Evolutionary conservation across 2,329 filamentous ascomycete genomes (phyloP).

Genomic region (Emericellopsis cladophorae): DNA sequence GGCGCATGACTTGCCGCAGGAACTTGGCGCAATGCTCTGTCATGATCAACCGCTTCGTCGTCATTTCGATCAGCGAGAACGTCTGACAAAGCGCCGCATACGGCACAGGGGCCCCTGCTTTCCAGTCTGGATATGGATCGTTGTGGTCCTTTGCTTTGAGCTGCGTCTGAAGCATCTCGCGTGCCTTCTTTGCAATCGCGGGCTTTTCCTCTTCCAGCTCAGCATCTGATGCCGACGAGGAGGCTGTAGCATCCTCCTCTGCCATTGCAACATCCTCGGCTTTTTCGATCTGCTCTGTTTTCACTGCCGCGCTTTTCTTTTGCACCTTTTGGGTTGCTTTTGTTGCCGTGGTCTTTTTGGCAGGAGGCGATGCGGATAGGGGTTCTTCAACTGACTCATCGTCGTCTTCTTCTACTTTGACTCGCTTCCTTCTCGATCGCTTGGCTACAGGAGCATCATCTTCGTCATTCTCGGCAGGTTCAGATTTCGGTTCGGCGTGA

Average conservation of each 20-base stretch:
- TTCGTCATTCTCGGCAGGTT: slow-evolving; percentile 35
- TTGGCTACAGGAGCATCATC: slow-evolving; percentile 51
- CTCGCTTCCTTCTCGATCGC: slow-evolving; percentile 32
- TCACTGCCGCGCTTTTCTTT: slow-evolving; percentile 2
- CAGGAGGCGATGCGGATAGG: slow-evolving; percentile 6
- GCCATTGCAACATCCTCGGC: slow-evolving; percentile 11
- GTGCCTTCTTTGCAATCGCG: slow-evolving; percentile 58
- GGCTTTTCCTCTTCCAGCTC: slow-evolving; percentile 53
- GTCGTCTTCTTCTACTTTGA: slow-evolving; percentile 39
- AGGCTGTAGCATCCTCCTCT: slow-evolving; percentile 30
- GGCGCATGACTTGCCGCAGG: slow-evolving; percentile 80
- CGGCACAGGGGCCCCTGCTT: slow-evolving; percentile 74
- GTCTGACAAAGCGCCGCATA: slow-evolving; percentile 92
- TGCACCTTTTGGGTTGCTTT: not conserved
- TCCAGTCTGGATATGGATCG: slow-evolving; percentile 93
- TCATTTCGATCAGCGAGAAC: slow-evolving; percentile 90
- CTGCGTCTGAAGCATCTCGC: slow-evolving; percentile 68
- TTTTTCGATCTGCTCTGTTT: slow-evolving; percentile 10
- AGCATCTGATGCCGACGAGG: slow-evolving; percentile 22
- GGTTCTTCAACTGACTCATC: slow-evolving; percentile 26
- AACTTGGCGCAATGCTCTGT: slow-evolving; percentile 82
- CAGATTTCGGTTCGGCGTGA: slow-evolving; percentile 9
- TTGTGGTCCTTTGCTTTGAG: slow-evolving; percentile 49
- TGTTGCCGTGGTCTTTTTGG: slow-evolving; percentile 2
- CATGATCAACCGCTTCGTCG: slow-evolving; percentile 81